Base-by-base conservation (phyloP, 2,329 filamentous ascomycete species). In the Saccharata proteae region DNA sequence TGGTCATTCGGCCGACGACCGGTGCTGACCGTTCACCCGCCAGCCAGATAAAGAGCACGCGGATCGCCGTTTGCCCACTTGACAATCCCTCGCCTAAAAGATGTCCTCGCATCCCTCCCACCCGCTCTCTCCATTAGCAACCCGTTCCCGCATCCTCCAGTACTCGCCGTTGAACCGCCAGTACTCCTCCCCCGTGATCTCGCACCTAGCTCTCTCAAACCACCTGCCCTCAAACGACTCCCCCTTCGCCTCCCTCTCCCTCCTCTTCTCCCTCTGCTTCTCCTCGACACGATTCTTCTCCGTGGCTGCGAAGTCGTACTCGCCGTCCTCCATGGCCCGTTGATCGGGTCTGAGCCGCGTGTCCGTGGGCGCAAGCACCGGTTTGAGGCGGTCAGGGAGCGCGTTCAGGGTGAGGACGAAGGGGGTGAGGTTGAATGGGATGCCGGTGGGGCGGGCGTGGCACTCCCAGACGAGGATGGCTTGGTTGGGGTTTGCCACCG, bases 261-360 rank as follows among this genome's bases (percentile, higher is more conserved):
- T 63, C 38, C 90, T 64, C 36, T 78, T 77, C 7, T 77, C 75
- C 37, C 90, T 69, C 64, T 98, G 90, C 41, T 77, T 85, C 61
- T 94, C 81, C 57, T 98, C 90, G 0, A 98, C 72, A 2, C 90
- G 70, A 48, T 88, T 90, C 71, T 98, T 98, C 64, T 98, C 90
- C 4, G 71, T 73, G 0, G 88, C 90, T 2, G 90, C 90, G 37
- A 90, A 68, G 48, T 96, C 88, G 50, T 98, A 98, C 57, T 86
- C 74, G n/a, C 88, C 90, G 39, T 96, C 86, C 54, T 98, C 90
- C 90, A 98, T 98, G 2, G 90, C 90, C 8, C 90, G 71, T 61
- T 98, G 90, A 55, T 98, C 90, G 0, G 90, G 88, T 17, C 90
- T 71, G 18, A 93, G 65, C n/a, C 90, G 71, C 2, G 88, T 93